Conservation (phyloP, 2,329 filamentous ascomycete species). For the Microsporum ferrugineum region DNA sequence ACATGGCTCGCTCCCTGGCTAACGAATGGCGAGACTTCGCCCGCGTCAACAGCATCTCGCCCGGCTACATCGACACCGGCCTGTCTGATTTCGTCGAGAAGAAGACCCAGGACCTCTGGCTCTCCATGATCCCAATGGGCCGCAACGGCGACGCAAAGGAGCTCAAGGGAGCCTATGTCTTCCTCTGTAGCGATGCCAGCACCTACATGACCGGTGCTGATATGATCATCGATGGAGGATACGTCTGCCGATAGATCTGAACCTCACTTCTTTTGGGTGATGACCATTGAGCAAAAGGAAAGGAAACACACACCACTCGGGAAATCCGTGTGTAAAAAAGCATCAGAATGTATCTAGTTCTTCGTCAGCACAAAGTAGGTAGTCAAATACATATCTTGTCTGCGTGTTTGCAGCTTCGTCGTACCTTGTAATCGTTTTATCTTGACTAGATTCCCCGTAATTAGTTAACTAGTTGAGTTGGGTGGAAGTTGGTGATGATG, state of each 20-base stretch:
- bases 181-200: constrained; percentile 62
- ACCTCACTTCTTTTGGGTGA: not conserved
- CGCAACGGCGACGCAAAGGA: constrained; percentile 57
- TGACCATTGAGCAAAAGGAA: not conserved
- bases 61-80: constrained; percentile 58
- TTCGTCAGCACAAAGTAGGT: not conserved
- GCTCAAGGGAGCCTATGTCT: constrained; percentile 66
- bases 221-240: constrained; percentile 60
- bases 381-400: not conserved
- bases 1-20: constrained; percentile 52
- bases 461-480: not conserved
- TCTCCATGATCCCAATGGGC: constrained; percentile 44
- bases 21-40: constrained; percentile 62
- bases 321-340: not conserved
- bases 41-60: constrained; percentile 56
- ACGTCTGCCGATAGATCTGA: constrained; percentile 23
- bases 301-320: not conserved
- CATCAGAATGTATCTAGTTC: not conserved
- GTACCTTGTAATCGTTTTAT: not conserved
- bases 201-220: constrained; percentile 63
- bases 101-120: constrained; percentile 43
- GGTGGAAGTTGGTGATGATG: not conserved
- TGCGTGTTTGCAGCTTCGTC: not conserved
- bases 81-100: constrained; percentile 53
- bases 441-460: not conserved